Conservation (phyloP, 2,329 filamentous ascomycete genomes). For the Dactylonectria macrodidyma region DNA sequence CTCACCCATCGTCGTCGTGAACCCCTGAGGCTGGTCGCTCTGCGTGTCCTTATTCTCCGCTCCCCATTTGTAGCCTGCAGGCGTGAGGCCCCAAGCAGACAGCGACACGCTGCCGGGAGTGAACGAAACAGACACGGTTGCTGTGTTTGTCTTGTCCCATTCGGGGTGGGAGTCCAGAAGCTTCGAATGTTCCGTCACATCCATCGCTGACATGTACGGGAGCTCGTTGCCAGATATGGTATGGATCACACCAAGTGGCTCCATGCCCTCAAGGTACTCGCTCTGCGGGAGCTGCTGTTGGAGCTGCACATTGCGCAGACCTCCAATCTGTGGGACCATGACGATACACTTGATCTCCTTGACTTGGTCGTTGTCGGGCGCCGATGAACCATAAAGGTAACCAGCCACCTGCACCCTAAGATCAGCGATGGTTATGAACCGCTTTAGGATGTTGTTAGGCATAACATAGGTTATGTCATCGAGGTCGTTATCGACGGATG, state of each 20-base stretch:
- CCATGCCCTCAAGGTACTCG: conserved; percentile 87
- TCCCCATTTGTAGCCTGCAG: conserved; percentile 96
- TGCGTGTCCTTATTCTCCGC: conserved; percentile 94
- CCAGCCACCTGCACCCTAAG: conserved; percentile 96
- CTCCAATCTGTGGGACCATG: conserved; percentile 97
- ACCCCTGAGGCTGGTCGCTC: conserved; percentile 94
- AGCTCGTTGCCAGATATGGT: conserved; percentile 95
- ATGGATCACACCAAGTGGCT: conserved; percentile 95
- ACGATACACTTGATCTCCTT: conserved; percentile 98
- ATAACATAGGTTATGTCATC: conserved; percentile 97
- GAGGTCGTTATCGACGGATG: conserved; percentile 91
- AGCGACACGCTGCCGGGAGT: conserved; percentile 97
- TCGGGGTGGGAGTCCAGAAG: conserved; percentile 84
- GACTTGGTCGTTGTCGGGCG: conserved; percentile 94
- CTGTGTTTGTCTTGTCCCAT: conserved; percentile 84
- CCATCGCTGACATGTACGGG: conserved; percentile 94
- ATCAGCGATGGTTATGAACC: conserved; percentile 97
- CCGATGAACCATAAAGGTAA: conserved; percentile 93
- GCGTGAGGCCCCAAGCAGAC: conserved; percentile 93
- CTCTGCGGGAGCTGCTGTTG: conserved; percentile 93
- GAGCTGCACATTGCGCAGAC: conserved; percentile 90
- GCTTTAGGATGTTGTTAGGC: conserved; percentile 98
- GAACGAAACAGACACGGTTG: conserved; percentile 96
- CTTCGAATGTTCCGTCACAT: conserved; percentile 94
- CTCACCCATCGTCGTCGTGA: conserved; percentile 91